Conservation (phyloP, 2,329 filamentous ascomycete species). For the Chlorencoelia australis region DNA sequence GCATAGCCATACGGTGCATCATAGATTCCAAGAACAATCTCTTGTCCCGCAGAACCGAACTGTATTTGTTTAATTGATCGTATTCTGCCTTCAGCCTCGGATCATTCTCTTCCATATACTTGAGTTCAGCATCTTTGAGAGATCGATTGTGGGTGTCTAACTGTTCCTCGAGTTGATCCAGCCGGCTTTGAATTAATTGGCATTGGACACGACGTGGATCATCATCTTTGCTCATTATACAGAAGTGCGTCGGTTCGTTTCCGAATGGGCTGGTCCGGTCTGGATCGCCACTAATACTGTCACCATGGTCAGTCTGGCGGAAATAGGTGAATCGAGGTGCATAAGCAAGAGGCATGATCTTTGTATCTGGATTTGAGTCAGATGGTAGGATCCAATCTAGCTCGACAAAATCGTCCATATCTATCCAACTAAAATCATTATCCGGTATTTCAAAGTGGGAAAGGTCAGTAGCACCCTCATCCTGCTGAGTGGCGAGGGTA, state of each 20-base stretch:
- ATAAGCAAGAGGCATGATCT: slow-evolving; percentile 84
- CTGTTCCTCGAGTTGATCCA: slow-evolving; percentile 70
- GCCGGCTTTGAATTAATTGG: slow-evolving; percentile 70
- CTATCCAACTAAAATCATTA: slow-evolving; percentile 91
- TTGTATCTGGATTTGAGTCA: slow-evolving; percentile 82
- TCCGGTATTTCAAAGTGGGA: slow-evolving; percentile 93
- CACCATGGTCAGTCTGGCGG: slow-evolving; percentile 85
- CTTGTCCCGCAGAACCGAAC: slow-evolving; percentile 46
- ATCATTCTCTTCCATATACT: slow-evolving; percentile 42
- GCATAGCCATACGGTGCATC: slow-evolving; percentile 28
- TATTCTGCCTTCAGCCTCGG: slow-evolving; percentile 45
- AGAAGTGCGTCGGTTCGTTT: slow-evolving; percentile 85
- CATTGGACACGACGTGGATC: slow-evolving; percentile 84
- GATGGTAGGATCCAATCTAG: slow-evolving; percentile 91
- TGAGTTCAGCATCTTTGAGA: slow-evolving; percentile 68
- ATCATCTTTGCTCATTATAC: slow-evolving; percentile 85
- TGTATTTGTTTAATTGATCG: slow-evolving; percentile 48
- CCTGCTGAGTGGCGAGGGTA: slow-evolving; percentile 41
- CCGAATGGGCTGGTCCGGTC: slow-evolving; percentile 84
- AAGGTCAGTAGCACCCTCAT: slow-evolving; percentile 54
- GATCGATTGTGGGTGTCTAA: slow-evolving; percentile 63
- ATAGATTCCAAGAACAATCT: slow-evolving; percentile 48
- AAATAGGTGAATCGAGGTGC: slow-evolving; percentile 97
- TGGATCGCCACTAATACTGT: slow-evolving; percentile 68
- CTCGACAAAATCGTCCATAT: slow-evolving; percentile 99